Evolutionary conservation across 208 protist species (phyloP), one percentile per base, ranked within the genome.

Genomic region (Tritrichomonas musculus): DNA sequence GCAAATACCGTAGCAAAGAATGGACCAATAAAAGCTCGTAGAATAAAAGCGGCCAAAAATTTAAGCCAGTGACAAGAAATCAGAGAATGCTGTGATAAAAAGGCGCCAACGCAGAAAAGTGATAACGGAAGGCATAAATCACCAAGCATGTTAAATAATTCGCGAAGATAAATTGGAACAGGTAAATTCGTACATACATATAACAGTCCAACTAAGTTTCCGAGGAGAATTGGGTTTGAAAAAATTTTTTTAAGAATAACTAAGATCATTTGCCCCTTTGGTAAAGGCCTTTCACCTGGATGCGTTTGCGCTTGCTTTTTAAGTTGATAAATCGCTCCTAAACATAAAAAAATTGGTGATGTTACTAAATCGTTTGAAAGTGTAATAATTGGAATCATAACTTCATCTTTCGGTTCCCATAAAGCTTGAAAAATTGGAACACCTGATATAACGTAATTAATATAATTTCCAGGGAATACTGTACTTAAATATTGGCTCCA

Each of bases 381-480:
- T 41, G 41, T 50, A 33, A 82, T 22, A 20, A 82, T 50, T 9
- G 73, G 50, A 50, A 82, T 36, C 73, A 82, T 82, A 5, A 82
- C 33, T n/a, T 82, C 50, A n/a, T 82, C 73, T 20, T 82, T 82
- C 14, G 33, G 11, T 14, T 33, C 39, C 73, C 73, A 82, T 14
- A 82, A 8, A n/a, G 73, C 73, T 53, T 82, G 47, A 20, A 82
- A 82, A 17, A 82, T 36, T 47, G 73, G 73, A 53, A 82, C n/a
- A 47, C 73, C 73, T n/a, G 41, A 47, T 53, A 82, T 82, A 20
- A 82, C n/a, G 41, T 82, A 82, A 82, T 82, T 82, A 25, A 82
- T 50, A 30, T 82, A 82, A 50, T 20, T 41, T n/a, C 41, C 30
- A 9, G 73, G 73, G 41, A 82, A 50, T 53, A 82, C 41, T 82